Evolutionary conservation across 2,329 filamentous ascomycete genomes (phyloP).

Genomic region (Alternaria brassicicola): DNA sequence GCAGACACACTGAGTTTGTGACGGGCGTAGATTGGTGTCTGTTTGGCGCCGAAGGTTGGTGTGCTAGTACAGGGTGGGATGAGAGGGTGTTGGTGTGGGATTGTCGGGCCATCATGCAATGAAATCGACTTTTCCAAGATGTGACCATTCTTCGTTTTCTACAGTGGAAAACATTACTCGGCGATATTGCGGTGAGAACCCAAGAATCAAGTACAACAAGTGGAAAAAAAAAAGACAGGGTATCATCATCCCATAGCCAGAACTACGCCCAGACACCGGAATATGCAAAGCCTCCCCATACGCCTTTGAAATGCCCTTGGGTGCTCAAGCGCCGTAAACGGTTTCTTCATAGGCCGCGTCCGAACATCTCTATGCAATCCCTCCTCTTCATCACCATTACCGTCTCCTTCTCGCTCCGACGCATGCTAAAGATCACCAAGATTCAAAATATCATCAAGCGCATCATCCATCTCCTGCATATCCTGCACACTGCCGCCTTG

Average conservation of each 20-base stretch:
- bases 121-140: not conserved
- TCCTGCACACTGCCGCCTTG: constrained; percentile 47
- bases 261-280: constrained; percentile 9
- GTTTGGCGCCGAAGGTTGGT: constrained; percentile 95
- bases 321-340: not conserved
- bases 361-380: not conserved
- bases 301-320: constrained; percentile 1
- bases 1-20: constrained; percentile 90
- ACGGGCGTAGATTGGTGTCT: constrained; percentile 98
- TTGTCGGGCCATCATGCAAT: constrained; percentile 68
- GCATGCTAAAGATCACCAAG: constrained; percentile 28
- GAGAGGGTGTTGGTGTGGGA: constrained; percentile 93
- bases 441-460: constrained; percentile 49
- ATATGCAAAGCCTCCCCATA: constrained; percentile 8
- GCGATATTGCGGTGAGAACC: too few species aligned
- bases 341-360: not conserved
- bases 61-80: constrained; percentile 93
- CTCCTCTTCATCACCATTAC: not conserved
- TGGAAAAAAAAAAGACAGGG: constrained; percentile 14
- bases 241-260: constrained; percentile 21
- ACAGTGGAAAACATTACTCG: not conserved
- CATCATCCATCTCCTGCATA: constrained; percentile 35
- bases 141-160: not conserved
- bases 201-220: not conserved
- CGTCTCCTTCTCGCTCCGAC: not conserved